Conservation (phyloP, 2,329 filamentous ascomycete genomes). For the Bimuria novae-zelandiae region DNA sequence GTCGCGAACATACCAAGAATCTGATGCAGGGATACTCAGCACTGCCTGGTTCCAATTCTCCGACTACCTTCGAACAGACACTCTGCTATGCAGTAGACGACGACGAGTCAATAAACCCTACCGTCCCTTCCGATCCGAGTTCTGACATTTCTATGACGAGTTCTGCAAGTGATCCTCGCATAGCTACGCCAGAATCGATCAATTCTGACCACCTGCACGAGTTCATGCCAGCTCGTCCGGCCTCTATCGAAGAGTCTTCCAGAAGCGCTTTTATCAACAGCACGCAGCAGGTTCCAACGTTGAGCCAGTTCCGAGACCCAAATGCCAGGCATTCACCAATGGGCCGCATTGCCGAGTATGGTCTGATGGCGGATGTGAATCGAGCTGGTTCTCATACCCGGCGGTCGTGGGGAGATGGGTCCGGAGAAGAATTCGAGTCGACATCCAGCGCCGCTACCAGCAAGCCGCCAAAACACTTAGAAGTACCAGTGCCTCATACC, state of each 20-base stretch:
- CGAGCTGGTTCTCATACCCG: conserved; percentile 13
- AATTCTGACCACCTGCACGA: conserved; percentile 11
- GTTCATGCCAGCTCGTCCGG: conserved; percentile 8
- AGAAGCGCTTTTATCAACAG: conserved; percentile 50
- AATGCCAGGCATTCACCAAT: conserved; percentile 8
- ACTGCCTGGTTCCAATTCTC: conserved; percentile 24
- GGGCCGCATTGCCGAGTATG: conserved; percentile 22
- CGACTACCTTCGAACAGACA: conserved; percentile 26
- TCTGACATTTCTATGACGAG: conserved; percentile 26
- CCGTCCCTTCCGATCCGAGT: conserved; percentile 21
- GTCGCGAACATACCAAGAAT: conserved; percentile 45
- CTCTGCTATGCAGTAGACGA: conserved; percentile 21
- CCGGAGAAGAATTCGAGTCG: conserved; percentile 39
- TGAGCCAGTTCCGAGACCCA: conserved; percentile 24
- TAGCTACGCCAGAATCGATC: conserved; percentile 20
- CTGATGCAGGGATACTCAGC: conserved; percentile 26
- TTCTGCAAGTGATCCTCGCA: conserved; percentile 22
- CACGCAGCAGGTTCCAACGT: conserved; percentile 46
- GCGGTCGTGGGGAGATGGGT: conserved; percentile 46
- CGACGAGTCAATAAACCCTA: conserved; percentile 16
- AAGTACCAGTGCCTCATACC: conserved; percentile 13
- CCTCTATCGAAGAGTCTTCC: conserved; percentile 37
- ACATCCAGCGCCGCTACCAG: conserved; percentile 27
- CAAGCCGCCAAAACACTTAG: conserved; percentile 15
- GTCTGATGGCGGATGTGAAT: conserved; percentile 30